Percentiles rank a stretch among this genome's conserved stretches.
phyloP scores from a whole-genome alignment of 2,329 filamentous ascomycete species.

The Talaromyces sp. region DNA sequence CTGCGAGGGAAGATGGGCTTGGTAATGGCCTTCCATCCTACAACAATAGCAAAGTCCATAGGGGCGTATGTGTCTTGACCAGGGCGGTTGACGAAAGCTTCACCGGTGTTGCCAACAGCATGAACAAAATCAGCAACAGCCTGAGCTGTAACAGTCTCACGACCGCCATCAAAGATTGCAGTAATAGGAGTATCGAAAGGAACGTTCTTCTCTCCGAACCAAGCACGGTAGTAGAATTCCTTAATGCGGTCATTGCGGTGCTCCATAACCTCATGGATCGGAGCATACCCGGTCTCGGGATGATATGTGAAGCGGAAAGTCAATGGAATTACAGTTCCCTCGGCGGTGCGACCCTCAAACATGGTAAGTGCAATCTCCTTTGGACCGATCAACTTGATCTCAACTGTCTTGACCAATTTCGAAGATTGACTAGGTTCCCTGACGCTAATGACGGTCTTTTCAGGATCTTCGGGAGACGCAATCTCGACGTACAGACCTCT shows the following conservation, averaged over 20 bases:
- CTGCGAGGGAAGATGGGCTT: conserved; percentile 97
- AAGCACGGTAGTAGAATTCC: conserved; percentile 97
- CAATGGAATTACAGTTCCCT: conserved; percentile 76
- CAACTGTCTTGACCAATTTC: conserved; percentile 82
- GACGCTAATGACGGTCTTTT: conserved; percentile 79
- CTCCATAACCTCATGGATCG: conserved; percentile 94
- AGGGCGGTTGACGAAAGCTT: conserved; percentile 93
- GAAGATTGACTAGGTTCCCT: conserved; percentile 83
- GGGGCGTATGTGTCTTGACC: conserved; percentile 92
- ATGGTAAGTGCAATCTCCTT: conserved; percentile 84
- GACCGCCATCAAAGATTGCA: conserved; percentile 84
- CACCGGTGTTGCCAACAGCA: conserved; percentile 93
- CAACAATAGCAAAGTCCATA: conserved; percentile 99
- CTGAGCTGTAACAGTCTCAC: conserved; percentile 79
- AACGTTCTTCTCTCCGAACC: conserved; percentile 85
- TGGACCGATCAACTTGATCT: conserved; percentile 70
- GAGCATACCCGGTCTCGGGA: conserved; percentile 94
- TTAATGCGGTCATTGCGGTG: conserved; percentile 97
- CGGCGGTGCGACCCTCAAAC: conserved; percentile 87
- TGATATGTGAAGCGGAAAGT: conserved; percentile 89
- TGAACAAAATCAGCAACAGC: conserved; percentile 99
- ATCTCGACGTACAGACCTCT: conserved; percentile 90
- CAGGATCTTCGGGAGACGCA: conserved; percentile 71
- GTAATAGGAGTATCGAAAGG: conserved; percentile 83
- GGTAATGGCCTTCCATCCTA: conserved; percentile 97